A percentile compares a stretch with the other conserved stretches of the same genome.
Evolutionary conservation across 495 filamentous ascomycete genomes (phyloP).

Genomic region (Aspergillus bertholletiae): DNA sequence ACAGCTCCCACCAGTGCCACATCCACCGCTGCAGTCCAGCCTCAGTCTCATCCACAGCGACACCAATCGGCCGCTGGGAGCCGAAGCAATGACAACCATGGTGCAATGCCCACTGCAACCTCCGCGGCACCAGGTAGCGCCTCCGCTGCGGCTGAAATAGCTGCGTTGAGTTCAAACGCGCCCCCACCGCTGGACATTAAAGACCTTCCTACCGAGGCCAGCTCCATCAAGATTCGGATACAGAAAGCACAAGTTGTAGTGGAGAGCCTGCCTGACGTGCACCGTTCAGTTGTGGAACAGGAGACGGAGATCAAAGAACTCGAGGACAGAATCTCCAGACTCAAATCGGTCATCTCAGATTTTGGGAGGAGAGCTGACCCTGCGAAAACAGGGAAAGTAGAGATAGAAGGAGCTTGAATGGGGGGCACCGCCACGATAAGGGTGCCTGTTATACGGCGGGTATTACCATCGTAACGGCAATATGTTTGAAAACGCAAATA

Average conservation of each 20-base stretch:
- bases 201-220: slow-evolving; percentile 70
- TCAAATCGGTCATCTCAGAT: slow-evolving; percentile 52
- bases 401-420: neutral
- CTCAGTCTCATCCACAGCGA: slow-evolving; percentile 27
- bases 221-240: slow-evolving; percentile 73
- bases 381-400: slow-evolving; percentile 13
- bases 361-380: slow-evolving; percentile 35
- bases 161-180: slow-evolving; percentile 27
- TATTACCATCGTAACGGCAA: neutral
- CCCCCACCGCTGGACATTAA: slow-evolving; percentile 62
- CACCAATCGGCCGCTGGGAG: slow-evolving; percentile 13
- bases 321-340: slow-evolving; percentile 58
- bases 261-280: slow-evolving; percentile 67
- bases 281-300: slow-evolving; percentile 71
- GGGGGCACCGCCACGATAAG: neutral
- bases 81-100: slow-evolving; percentile 15
- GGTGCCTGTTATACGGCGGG: neutral
- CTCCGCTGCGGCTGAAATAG: slow-evolving; percentile 19
- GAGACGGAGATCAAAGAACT: slow-evolving; percentile 74
- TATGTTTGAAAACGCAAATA: neutral
- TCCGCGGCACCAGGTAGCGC: slow-evolving; percentile 10
- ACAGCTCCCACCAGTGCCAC: slow-evolving; percentile 16
- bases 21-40: slow-evolving; percentile 15
- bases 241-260: slow-evolving; percentile 70
- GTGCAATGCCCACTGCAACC: slow-evolving; percentile 21